Conservation (phyloP, 495 filamentous ascomycete genomes). For the Zalerion maritima region DNA sequence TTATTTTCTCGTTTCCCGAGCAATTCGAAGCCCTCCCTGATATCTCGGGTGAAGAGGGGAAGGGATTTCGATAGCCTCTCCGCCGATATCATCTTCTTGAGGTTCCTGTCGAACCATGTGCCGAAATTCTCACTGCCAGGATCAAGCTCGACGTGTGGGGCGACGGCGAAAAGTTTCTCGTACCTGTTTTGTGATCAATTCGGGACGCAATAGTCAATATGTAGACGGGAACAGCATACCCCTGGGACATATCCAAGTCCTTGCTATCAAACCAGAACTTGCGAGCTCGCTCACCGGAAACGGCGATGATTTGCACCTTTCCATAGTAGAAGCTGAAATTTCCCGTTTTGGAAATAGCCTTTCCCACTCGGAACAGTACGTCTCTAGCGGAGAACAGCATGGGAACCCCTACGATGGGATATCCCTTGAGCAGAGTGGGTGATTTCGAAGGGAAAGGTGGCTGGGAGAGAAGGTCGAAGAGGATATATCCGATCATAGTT, state of each 20-base stretch:
- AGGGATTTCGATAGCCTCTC: conserved; percentile 19
- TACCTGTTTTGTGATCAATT: conserved; percentile 8
- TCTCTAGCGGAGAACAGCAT: conserved; percentile 3
- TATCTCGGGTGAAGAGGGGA: conserved; percentile 17
- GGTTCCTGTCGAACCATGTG: conserved; percentile 8
- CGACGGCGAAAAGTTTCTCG: conserved; percentile 13
- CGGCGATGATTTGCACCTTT: conserved; percentile 22
- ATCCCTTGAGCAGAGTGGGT: conserved; percentile 1
- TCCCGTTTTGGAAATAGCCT: conserved; percentile 11
- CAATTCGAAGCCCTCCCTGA: conserved; percentile 12
- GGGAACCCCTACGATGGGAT: conserved; percentile 3
- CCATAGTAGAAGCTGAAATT: conserved; percentile 37
- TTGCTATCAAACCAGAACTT: conserved; percentile 29
- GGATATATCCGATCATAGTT: no score
- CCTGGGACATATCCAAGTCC: conserved; percentile 24
- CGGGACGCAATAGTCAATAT: background rate
- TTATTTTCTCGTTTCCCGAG: conserved; percentile 10
- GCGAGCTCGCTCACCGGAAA: conserved; percentile 25
- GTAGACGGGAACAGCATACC: conserved; percentile 19
- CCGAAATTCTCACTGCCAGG: conserved; percentile 5
- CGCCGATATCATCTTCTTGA: conserved; percentile 12
- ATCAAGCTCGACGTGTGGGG: conserved; percentile 5
- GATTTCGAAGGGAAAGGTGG: conserved; percentile 2
- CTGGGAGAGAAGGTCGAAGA: no score
- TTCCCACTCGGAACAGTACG: conserved; percentile 4